Percentiles rank a stretch among this genome's conserved stretches.
Evolutionary conservation across 768 basidiomycete genomes (phyloP).

Genomic region (Rhodosporidiobolus odoratus): DNA sequence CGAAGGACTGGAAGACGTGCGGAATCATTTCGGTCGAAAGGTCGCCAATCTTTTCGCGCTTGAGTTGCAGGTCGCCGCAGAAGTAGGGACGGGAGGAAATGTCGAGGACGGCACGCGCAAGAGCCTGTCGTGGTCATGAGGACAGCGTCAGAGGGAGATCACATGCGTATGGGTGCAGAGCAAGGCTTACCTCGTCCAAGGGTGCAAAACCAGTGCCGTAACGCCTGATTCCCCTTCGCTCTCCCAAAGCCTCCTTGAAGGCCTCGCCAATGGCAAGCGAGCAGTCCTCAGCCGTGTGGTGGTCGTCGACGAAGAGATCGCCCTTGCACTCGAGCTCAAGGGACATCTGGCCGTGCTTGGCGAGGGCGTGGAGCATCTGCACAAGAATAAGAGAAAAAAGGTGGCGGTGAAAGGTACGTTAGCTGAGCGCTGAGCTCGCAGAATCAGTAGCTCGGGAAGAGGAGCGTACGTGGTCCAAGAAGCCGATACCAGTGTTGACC

Average conservation of each 20-base stretch:
- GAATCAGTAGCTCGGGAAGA: neutral
- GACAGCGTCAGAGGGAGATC: neutral
- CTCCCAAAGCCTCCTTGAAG: constrained; percentile 91
- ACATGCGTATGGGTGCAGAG: neutral
- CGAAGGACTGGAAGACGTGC: constrained; percentile 94
- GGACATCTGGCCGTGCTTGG: constrained; percentile 86
- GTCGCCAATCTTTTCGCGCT: constrained; percentile 87
- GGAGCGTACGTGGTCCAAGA: constrained; percentile 79
- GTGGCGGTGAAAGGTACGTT: neutral
- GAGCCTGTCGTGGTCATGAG: constrained; percentile 58
- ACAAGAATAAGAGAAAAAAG: neutral
- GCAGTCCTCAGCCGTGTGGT: constrained; percentile 93
- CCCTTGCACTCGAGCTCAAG: constrained; percentile 85
- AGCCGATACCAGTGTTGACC: constrained; percentile 92
- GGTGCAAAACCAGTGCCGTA: constrained; percentile 97
- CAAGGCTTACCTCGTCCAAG: constrained; percentile 72
- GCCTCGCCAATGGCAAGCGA: constrained; percentile 55
- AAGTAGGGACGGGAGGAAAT: constrained; percentile 97
- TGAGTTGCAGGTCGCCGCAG: constrained; percentile 79
- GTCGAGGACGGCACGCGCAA: constrained; percentile 93
- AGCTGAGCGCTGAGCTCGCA: neutral
- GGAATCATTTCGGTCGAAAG: constrained; percentile 97
- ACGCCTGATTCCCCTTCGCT: constrained; percentile 84
- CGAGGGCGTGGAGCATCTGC: constrained; percentile 96
- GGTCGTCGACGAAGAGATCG: constrained; percentile 96